phyloP scores from a whole-genome alignment of 371 early-diverging fungal species.

The Mucor racemosus region DNA sequence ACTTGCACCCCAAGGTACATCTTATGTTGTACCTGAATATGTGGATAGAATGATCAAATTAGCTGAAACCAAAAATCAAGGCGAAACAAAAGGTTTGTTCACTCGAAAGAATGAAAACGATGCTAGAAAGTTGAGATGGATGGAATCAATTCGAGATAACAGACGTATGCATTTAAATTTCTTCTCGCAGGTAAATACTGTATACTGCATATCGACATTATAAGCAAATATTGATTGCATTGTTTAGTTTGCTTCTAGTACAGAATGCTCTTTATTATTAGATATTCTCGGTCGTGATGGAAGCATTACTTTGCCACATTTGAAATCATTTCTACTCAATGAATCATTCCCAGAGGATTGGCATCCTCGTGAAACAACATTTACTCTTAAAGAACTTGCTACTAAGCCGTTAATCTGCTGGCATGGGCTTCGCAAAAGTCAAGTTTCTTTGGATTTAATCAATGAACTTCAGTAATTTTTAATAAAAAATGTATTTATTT shows the following conservation, averaged over 20 bases:
- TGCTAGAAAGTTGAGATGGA: conserved; percentile 30
- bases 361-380: conserved; percentile 26
- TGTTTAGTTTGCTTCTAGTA: conserved; percentile 28
- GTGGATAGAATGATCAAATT: conserved; percentile 22
- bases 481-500: too few relatives aligned
- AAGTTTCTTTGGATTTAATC: conserved; percentile 19
- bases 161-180: conserved; percentile 18
- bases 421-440: conserved; percentile 22
- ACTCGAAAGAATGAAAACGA: conserved; percentile 28
- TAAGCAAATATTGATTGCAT: background rate
- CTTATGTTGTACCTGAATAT: conserved; percentile 16
- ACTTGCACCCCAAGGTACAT: conserved; percentile 14
- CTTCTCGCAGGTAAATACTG: conserved; percentile 35
- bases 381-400: background rate
- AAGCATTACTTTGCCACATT: conserved; percentile 24
- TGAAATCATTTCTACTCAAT: conserved; percentile 34
- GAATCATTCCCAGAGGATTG: conserved; percentile 44
- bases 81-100: conserved; percentile 10
- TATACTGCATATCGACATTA: background rate
- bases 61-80: conserved; percentile 3
- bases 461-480: conserved; percentile 5
- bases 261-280: conserved; percentile 36
- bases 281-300: conserved; percentile 39
- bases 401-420: conserved; percentile 20
- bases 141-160: conserved; percentile 33